Evolutionary conservation across 2,329 filamentous ascomycete species (phyloP), one percentile per base, ranked within the genome.

Genomic region (Emydomyces testavorans): DNA sequence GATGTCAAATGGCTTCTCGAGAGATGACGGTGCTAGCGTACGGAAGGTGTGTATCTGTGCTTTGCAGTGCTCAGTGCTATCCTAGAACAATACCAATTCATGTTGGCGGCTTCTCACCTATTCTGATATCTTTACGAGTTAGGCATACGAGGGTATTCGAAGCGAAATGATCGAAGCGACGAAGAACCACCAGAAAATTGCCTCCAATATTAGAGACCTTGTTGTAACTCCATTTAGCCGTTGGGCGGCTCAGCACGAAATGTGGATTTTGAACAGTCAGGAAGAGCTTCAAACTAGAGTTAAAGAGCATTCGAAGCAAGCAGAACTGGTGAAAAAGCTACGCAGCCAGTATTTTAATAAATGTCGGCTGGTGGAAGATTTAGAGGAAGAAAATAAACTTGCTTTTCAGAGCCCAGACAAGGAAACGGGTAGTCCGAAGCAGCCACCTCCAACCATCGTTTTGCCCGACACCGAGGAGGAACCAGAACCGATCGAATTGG

Each of bases 261-360:
- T 80, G 53, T 85, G 92, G 55, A 79, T 98, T 50, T 85, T 94
- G 63, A 86, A 88, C 60, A 95, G 88, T 18, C 90, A 98, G 64
- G 92, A 96, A 58, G 89, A 95, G 59, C 77, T 98, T 18, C 90
- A 96, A 66, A 70, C 75, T 40, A 84, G 87, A 50, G 89, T 96
- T 68, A 95, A 94, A 72, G 78, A 85, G 52, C 88, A 96, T 65
- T 87, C 94, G 63, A 85, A 85, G 56, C 93, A 98, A 66, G 83
- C 84, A 50, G 92, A 98, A 53, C 67, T 77, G 16, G 87, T 94
- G 52, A 87, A 88, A 74, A 96, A 96, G 70, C 78, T 95, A 58
- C 81, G 92, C 54, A 94, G 85, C 66, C 85, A 86, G 58, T 98
- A 98, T 69, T 96, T 96, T 76, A 98, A 96, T 74, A 98, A 96